phyloP scores from a whole-genome alignment of 306 rosid species.

The Hippophae gyantsensis region DNA sequence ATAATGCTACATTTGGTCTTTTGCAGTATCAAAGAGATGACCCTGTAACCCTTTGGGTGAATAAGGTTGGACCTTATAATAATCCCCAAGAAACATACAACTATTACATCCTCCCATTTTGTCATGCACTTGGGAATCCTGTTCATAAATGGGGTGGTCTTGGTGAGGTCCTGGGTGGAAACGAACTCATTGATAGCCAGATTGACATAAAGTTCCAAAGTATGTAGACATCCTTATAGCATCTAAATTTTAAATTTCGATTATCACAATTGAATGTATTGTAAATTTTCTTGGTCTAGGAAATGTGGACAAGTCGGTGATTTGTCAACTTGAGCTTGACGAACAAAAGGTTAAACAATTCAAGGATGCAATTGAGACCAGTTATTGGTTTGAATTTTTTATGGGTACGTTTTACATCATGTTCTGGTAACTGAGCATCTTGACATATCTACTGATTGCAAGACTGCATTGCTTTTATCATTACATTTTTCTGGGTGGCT shows the following conservation, averaged over 20 bases:
- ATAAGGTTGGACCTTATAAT: conserved; percentile 96
- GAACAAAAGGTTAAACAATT: conserved; percentile 67
- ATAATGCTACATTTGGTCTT: not conserved
- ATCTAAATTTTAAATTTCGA: conserved; percentile 7
- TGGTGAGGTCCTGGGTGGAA: conserved; percentile 97
- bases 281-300: conserved; percentile 30
- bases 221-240: conserved; percentile 22
- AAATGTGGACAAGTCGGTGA: conserved; percentile 60
- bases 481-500: too few relatives aligned
- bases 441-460: too few relatives aligned
- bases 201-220: conserved; percentile 67
- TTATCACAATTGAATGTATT: conserved; percentile 10
- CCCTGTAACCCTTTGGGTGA: conserved; percentile 80
- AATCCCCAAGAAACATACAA: conserved; percentile 99
- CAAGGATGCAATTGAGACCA: conserved; percentile 86
- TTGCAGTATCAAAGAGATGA: conserved; percentile 71
- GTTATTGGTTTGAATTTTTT: conserved; percentile 94
- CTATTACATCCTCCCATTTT: conserved; percentile 88
- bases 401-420: conserved; percentile 59
- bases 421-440: not conserved
- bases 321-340: conserved; percentile 54
- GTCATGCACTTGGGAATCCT: conserved; percentile 48
- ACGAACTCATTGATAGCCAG: conserved; percentile 87
- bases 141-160: conserved; percentile 99
- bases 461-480: too few relatives aligned